Conservation (phyloP, 169 alveolate genomes). For the Toxoplasma gondii region DNA sequence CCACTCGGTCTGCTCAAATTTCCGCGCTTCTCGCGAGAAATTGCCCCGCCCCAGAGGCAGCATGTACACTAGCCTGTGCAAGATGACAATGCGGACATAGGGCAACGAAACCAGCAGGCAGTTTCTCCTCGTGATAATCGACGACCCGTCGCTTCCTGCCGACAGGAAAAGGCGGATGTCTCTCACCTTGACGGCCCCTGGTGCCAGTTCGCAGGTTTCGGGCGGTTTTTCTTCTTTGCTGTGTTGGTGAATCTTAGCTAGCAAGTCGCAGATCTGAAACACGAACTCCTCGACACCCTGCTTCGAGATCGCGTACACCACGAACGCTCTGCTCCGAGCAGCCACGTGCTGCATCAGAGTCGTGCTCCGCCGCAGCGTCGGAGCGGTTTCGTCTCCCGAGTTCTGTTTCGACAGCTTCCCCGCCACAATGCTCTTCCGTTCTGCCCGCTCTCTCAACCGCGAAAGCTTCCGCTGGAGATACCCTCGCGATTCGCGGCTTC, state of each 20-base stretch:
- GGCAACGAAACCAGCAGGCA: conserved; percentile 27
- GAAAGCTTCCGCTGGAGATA: not conserved
- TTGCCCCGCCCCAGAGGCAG: not conserved
- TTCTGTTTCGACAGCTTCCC: not conserved
- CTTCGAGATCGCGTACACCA: conserved; percentile 11
- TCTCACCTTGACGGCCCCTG: conserved; percentile 35
- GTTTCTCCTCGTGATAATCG: conserved; percentile 1
- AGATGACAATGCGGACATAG: conserved; percentile 5
- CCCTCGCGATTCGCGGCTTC: not conserved
- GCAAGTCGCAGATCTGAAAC: not conserved
- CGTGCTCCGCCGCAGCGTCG: not conserved
- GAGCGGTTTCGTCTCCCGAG: not conserved
- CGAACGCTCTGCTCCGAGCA: conserved; percentile 6
- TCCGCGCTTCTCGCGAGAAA: conserved; percentile 3
- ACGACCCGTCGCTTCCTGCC: not conserved
- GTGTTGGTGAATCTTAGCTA: not conserved
- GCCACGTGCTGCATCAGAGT: conserved; percentile 32
- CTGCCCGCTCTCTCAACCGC: not conserved
- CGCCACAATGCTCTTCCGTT: not conserved
- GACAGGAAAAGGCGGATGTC: conserved; percentile 31
- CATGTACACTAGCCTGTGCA: conserved; percentile 4
- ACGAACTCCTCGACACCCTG: not conserved
- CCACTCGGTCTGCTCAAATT: conserved; percentile 22
- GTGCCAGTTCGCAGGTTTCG: not conserved
- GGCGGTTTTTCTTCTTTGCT: not conserved